Evolutionary conservation across 805 yeast genomes (phyloP).

Genomic region (Yamadazyma nakazawae): DNA sequence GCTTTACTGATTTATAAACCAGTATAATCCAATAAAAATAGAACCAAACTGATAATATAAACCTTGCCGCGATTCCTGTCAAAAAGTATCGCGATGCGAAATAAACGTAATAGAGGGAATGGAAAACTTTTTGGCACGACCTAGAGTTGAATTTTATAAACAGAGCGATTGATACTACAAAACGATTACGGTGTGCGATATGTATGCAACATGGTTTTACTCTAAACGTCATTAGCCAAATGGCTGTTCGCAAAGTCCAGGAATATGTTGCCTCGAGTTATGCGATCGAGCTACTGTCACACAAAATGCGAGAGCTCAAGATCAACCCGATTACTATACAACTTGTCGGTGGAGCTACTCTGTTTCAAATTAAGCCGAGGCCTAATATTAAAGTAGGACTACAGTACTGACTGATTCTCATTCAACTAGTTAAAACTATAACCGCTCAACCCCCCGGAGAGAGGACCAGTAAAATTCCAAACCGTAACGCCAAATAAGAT

Average conservation of each 20-base stretch:
- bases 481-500: not conserved
- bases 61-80: not conserved
- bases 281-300: constrained; percentile 60
- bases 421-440: constrained; percentile 7
- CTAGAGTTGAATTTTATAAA: not conserved
- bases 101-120: not conserved
- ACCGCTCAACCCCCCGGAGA: constrained; percentile 53
- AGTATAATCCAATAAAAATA: no score
- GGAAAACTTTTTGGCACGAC: not conserved
- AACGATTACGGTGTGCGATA: constrained; percentile 18
- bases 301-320: constrained; percentile 51
- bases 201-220: constrained; percentile 99
- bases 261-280: constrained; percentile 91
- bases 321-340: constrained; percentile 66
- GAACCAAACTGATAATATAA: no score
- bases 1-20: no score
- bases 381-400: not conserved
- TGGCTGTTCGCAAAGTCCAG: constrained; percentile 96
- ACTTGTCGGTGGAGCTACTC: constrained; percentile 98
- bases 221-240: constrained; percentile 91
- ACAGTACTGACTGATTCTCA: not conserved
- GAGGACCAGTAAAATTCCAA: constrained; percentile 34
- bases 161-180: not conserved
- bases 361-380: constrained; percentile 48
- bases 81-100: not conserved